Evolutionary conservation across 805 yeast genomes (phyloP).

Genomic region (Teunomyces lycoperdinae): DNA sequence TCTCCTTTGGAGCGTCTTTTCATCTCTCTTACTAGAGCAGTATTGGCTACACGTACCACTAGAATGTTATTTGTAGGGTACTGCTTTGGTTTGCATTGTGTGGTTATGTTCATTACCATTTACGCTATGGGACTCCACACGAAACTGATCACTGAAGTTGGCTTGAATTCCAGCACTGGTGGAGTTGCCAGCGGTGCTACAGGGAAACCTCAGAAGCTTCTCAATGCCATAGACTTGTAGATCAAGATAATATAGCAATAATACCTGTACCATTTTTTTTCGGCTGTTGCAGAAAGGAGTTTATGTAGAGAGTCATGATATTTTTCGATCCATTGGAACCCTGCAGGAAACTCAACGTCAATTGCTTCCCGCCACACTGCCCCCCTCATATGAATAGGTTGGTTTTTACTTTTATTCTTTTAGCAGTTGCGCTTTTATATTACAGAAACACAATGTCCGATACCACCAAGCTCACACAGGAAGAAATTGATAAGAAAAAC

Average conservation of each 20-base stretch:
- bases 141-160: constrained; percentile 46
- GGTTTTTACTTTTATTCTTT: neutral
- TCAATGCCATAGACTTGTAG: constrained; percentile 1
- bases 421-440: constrained; percentile 5
- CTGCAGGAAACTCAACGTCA: neutral
- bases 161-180: constrained; percentile 39
- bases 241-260: neutral
- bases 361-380: constrained; percentile 1
- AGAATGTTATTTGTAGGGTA: constrained; percentile 72
- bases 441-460: constrained; percentile 7
- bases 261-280: neutral
- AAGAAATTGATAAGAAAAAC: constrained; percentile 8
- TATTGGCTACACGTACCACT: constrained; percentile 71
- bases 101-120: constrained; percentile 64
- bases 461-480: constrained; percentile 4
- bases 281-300: no score
- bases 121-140: constrained; percentile 50
- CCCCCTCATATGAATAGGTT: neutral
- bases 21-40: constrained; percentile 65
- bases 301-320: no score
- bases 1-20: constrained; percentile 79
- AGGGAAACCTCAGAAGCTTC: constrained; percentile 7
- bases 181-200: constrained; percentile 27
- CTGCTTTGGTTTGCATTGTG: constrained; percentile 69
- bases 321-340: no score